These are phyloP conservation scores for Tuber umbilicatum DNA, from an alignment of 495 filamentous ascomycete genomes.

Conservation along the genomic window DNA sequence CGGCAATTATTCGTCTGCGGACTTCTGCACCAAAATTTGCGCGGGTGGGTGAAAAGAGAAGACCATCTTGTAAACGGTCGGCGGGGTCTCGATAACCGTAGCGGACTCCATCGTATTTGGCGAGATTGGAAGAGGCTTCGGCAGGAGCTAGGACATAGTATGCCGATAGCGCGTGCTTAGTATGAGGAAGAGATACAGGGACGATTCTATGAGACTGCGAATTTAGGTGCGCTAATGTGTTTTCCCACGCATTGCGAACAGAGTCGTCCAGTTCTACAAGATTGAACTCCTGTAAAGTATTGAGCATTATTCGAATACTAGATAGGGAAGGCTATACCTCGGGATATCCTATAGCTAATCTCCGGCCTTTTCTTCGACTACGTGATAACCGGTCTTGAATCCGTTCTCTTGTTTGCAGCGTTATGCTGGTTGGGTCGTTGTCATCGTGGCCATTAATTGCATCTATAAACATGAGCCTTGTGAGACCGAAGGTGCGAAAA, in stretches of 20 bases:
- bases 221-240: conserved; percentile 53
- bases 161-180: conserved; percentile 74
- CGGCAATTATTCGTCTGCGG: conserved; percentile 74
- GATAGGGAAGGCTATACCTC: conserved; percentile 43
- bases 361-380: not conserved
- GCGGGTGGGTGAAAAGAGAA: conserved; percentile 70
- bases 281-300: conserved; percentile 62
- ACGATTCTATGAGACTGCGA: conserved; percentile 61
- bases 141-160: conserved; percentile 95
- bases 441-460: conserved; percentile 56
- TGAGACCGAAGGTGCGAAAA: not conserved
- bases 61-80: conserved; percentile 42
- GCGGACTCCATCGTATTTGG: conserved; percentile 91
- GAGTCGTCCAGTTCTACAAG: conserved; percentile 64
- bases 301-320: not conserved
- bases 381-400: conserved; percentile 18
- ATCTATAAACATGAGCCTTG: conserved; percentile 13
- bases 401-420: conserved; percentile 47
- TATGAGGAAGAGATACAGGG: conserved; percentile 74
- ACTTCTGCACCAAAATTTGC: conserved; percentile 77
- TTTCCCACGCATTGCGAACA: conserved; percentile 63
- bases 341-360: conserved; percentile 12
- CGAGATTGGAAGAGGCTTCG: conserved; percentile 94
- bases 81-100: conserved; percentile 59
- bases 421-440: conserved; percentile 71